Conservation (phyloP, 352 stramenopile genomes). For the Peronospora tabacina region DNA sequence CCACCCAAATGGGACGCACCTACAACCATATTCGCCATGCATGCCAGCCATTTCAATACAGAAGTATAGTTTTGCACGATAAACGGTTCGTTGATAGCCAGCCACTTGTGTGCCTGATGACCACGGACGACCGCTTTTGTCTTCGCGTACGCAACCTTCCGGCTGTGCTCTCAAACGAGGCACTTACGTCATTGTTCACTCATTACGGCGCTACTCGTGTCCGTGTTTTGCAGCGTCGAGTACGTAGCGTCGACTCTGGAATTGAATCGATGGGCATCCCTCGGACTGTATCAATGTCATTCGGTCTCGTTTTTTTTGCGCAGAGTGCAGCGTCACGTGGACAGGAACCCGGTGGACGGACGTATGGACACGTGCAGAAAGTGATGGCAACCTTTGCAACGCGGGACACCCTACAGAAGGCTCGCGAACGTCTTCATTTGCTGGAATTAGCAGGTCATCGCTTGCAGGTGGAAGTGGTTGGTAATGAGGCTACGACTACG, state of each 20-base stretch:
- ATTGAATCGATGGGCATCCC: too few relatives aligned
- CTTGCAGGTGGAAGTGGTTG: constrained; percentile 32
- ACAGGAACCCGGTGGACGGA: constrained; percentile 24
- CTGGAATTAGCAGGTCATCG: constrained; percentile 51
- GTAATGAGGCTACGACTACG: constrained; percentile 7
- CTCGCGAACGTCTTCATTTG: constrained; percentile 33
- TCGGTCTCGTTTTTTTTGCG: constrained; percentile 4
- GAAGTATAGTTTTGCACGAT: constrained; percentile 5
- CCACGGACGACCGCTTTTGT: constrained; percentile 15
- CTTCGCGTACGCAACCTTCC: constrained; percentile 61
- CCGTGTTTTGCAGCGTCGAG: constrained; percentile 33
- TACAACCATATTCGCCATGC: constrained; percentile 4
- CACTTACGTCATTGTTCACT: constrained; percentile 45
- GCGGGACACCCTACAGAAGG: constrained; percentile 26
- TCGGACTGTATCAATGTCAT: too few relatives aligned
- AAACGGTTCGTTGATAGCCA: neutral
- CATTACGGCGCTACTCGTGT: constrained; percentile 53
- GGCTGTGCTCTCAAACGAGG: constrained; percentile 40
- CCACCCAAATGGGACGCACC: constrained; percentile 1
- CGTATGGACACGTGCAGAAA: constrained; percentile 23
- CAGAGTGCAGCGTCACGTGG: constrained; percentile 24
- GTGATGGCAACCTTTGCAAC: constrained; percentile 44
- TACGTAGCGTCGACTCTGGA: constrained; percentile 5
- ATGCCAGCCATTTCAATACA: neutral
- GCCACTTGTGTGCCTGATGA: neutral